A percentile compares a stretch with the other conserved stretches of the same genome.
Evolutionary conservation across 2,329 filamentous ascomycete species (phyloP).

Genomic region (Fusarium sublunatum): DNA sequence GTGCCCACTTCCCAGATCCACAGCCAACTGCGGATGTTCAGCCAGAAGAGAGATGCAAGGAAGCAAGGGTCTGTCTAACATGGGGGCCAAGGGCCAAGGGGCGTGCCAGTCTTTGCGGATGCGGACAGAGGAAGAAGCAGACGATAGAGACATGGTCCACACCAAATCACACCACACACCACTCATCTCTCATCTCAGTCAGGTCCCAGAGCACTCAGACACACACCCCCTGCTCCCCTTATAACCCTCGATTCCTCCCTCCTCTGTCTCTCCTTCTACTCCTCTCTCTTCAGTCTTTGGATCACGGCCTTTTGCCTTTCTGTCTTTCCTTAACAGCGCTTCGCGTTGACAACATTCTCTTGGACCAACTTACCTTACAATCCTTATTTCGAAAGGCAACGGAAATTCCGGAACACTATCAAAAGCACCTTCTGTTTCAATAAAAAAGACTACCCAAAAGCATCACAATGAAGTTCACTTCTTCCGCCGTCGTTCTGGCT

Average conservation of each 20-base stretch:
- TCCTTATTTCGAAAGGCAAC: conserved; percentile 41
- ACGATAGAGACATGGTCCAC: conserved; percentile 38
- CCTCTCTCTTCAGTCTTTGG: conserved; percentile 30
- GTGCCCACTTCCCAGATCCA: conserved; percentile 36
- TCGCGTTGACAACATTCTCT: conserved; percentile 45
- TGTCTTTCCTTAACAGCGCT: conserved; percentile 46
- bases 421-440: conserved; percentile 24
- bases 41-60: conserved; percentile 15
- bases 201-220: conserved; percentile 20
- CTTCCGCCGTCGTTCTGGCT: conserved; percentile 52
- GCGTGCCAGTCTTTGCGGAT: conserved; percentile 23
- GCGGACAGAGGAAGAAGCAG: conserved; percentile 16
- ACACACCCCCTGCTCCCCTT: conserved; percentile 46
- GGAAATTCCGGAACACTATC: conserved; percentile 41
- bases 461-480: conserved; percentile 57
- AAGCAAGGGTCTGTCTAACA: conserved; percentile 25
- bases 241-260: conserved; percentile 46
- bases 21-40: conserved; percentile 22
- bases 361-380: conserved; percentile 36
- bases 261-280: conserved; percentile 16
- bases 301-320: conserved; percentile 42
- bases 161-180: conserved; percentile 27
- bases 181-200: background rate
- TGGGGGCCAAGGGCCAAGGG: conserved; percentile 12
- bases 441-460: conserved; percentile 11